Base-by-base conservation (phyloP, 1,139 yeast genomes). In the Casaregolazyma suthepensis region DNA sequence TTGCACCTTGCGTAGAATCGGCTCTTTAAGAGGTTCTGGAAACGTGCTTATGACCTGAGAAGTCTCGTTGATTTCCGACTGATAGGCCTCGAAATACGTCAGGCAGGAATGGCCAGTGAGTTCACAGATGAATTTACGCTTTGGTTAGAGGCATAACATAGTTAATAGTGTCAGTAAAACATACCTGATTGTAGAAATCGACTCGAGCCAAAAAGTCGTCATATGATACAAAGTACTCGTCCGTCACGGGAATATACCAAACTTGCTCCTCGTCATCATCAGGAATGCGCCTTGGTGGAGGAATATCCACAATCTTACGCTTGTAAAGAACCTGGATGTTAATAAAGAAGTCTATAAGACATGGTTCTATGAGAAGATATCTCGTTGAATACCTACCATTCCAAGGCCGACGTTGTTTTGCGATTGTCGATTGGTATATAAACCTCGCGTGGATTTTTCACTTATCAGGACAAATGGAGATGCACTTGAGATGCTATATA, bases 81-180 rank as follows among this genome's bases (percentile, higher is more conserved):
- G 81, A 49, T 81, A 75, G 0, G 99, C 99, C 65, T 93, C 95
- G 67, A 90, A 90, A 67, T 81, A 93, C 0, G 96, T 88, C 55
- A 91, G 76, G 63, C 96, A 86, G 18, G 96, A 86, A 64, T 90
- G 89, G 23, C 99, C 99, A 0, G 97, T 89, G 54, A 93, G 85
- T 72, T 93, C 99, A 72, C 98, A 93, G 5, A 90, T 95, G 71
- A 93, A 93, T 67, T 88, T 86, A 60, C 82, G 81, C 56, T 82
- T 79, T 45, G 43, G 19, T 18, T 10, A 23, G 17, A 19, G 18
- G 6, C 31, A 26, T 26, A 12, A 18, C 22, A 5, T 40, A 10
- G 38, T 38, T 10, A 35, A 37, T 23, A 12, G 5, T 12, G 13
- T 9, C 38, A 15, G 40, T 9, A 19, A 18, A 17, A 38, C 61